phyloP scores from a whole-genome alignment of 2,329 filamentous ascomycete species.

The Mycogone perniciosa region DNA sequence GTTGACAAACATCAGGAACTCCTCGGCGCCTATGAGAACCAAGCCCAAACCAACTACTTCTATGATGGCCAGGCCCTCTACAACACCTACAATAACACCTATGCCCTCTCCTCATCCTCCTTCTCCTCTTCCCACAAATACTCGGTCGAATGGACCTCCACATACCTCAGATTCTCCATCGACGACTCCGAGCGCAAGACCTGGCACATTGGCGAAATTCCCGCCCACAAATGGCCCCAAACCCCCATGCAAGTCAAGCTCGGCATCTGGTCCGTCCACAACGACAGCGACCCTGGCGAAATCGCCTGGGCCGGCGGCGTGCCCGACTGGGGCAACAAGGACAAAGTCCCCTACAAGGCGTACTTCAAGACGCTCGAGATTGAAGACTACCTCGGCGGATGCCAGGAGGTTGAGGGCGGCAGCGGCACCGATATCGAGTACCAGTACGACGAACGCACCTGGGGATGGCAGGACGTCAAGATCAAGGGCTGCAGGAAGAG shows the following conservation, averaged over 20 bases:
- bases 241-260: constrained; percentile 63
- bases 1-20: constrained; percentile 18
- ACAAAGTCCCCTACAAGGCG: constrained; percentile 18
- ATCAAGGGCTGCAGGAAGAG: constrained; percentile 23
- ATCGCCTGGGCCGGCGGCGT: constrained; percentile 61
- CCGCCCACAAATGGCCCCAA: constrained; percentile 53
- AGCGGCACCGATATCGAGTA: constrained; percentile 20
- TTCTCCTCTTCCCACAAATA: constrained; percentile 53
- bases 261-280: constrained; percentile 50
- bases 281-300: constrained; percentile 48
- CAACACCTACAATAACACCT: constrained; percentile 43
- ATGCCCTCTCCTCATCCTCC: constrained; percentile 35
- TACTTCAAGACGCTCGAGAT: constrained; percentile 23
- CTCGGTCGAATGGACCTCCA: constrained; percentile 59
- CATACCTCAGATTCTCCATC: constrained; percentile 54
- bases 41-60: constrained; percentile 79
- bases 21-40: constrained; percentile 28
- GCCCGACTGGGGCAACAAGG: constrained; percentile 23
- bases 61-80: constrained; percentile 57
- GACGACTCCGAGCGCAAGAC: constrained; percentile 34
- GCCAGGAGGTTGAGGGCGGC: constrained; percentile 14
- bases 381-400: constrained; percentile 25
- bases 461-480: constrained; percentile 25
- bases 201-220: constrained; percentile 38
- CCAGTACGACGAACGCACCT: constrained; percentile 21